These are phyloP conservation scores for Plasmodium ovale DNA, from an alignment of 169 alveolate genomes.

Conservation along the genomic window DNA sequence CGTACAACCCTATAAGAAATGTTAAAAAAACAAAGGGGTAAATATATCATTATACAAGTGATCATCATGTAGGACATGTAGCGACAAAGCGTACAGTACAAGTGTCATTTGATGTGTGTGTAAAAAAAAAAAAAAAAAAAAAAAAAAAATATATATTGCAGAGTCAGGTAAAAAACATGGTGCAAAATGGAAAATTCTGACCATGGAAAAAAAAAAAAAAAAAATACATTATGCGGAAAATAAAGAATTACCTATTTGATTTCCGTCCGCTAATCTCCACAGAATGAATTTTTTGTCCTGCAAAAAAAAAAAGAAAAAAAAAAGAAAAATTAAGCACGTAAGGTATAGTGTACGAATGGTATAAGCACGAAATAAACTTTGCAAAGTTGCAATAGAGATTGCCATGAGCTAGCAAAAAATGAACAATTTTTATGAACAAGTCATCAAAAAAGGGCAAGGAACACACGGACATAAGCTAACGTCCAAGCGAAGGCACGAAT, in stretches of 20 bases:
- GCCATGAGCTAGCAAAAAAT: too few relatives aligned
- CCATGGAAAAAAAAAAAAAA: conserved; percentile 60
- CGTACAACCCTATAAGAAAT: conserved; percentile 85
- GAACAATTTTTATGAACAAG: neutral
- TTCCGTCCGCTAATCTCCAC: conserved; percentile 89
- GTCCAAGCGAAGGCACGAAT: neutral
- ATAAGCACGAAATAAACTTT: too few relatives aligned
- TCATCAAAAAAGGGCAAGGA: neutral
- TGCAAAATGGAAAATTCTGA: conserved; percentile 9
- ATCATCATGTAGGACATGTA: too few relatives aligned
- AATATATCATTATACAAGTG: neutral
- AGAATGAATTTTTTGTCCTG: conserved; percentile 87
- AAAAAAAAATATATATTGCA: too few relatives aligned
- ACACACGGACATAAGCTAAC: neutral
- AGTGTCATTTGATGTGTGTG: too few relatives aligned
- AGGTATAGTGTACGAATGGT: neutral
- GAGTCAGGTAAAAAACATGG: neutral
- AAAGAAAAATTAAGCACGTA: neutral
- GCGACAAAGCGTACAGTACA: neutral
- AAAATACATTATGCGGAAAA: conserved; percentile 14
- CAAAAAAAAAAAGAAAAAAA: neutral
- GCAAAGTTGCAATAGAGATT: too few relatives aligned
- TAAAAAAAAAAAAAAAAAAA: too few relatives aligned
- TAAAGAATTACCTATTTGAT: conserved; percentile 83
- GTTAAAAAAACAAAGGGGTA: neutral